A percentile compares a stretch with the other conserved stretches of the same genome.
phyloP scores from a whole-genome alignment of 1,139 yeast species.

The Zhuliangozyma blackwelliae region DNA sequence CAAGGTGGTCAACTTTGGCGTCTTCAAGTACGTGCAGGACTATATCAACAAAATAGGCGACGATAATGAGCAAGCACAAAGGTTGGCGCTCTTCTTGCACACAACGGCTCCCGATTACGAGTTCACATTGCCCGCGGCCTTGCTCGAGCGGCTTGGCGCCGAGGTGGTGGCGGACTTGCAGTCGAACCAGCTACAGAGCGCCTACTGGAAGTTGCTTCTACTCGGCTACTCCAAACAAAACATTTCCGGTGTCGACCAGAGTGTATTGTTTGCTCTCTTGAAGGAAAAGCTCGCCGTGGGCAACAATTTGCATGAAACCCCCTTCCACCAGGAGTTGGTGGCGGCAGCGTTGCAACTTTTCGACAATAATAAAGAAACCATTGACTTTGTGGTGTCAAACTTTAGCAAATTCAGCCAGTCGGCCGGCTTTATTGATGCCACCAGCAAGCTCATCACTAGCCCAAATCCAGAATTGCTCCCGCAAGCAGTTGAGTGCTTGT shows the following conservation, averaged over 20 bases:
- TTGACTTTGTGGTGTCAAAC: constrained; percentile 15
- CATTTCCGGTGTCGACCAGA: constrained; percentile 3
- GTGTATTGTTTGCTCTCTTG: constrained; percentile 11
- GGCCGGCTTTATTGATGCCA: constrained; percentile 7
- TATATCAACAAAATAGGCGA: constrained; percentile 34
- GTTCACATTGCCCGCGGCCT: constrained; percentile 2
- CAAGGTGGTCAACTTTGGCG: constrained; percentile 45
- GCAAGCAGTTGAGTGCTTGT: constrained; percentile 32
- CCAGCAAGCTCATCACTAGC: constrained; percentile 2
- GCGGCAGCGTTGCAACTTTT: constrained; percentile 2
- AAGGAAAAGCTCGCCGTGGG: not conserved
- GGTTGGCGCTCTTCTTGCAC: constrained; percentile 44
- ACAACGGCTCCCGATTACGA: constrained; percentile 3
- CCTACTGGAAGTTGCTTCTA: constrained; percentile 11
- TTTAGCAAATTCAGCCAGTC: constrained; percentile 15
- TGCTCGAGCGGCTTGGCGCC: constrained; percentile 1
- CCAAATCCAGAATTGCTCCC: constrained; percentile 12
- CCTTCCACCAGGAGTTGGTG: constrained; percentile 5
- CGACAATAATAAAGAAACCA: not conserved
- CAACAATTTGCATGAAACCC: constrained; percentile 2
- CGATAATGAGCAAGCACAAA: constrained; percentile 17
- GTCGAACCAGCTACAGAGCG: constrained; percentile 1
- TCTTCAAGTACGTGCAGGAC: constrained; percentile 44
- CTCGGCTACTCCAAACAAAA: constrained; percentile 3
- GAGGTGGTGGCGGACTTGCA: constrained; percentile 2